A percentile compares a stretch with the other conserved stretches of the same genome.
Evolutionary conservation across 352 stramenopile species (phyloP).

Genomic region (Blastocystis sp.): DNA sequence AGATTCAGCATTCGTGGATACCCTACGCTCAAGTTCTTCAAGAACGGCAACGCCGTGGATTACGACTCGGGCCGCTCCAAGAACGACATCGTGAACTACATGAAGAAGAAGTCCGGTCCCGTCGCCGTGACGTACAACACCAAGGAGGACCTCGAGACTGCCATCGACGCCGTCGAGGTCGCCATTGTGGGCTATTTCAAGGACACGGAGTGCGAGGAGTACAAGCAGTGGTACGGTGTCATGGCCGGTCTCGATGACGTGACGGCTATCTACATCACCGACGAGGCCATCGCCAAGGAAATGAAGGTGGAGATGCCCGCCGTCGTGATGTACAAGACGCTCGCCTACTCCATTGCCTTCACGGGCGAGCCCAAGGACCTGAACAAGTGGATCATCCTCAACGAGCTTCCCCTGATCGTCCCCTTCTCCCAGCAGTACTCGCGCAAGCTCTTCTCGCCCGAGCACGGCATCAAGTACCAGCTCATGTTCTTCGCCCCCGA

Average conservation of each 20-base stretch:
- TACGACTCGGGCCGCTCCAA: slow-evolving; percentile 86
- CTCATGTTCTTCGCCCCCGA: slow-evolving; percentile 85
- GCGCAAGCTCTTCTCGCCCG: slow-evolving; percentile 84
- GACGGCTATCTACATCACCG: slow-evolving; percentile 69
- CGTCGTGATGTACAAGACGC: slow-evolving; percentile 63
- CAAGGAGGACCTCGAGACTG: slow-evolving; percentile 81
- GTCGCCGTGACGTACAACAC: slow-evolving; percentile 83
- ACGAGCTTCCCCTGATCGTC: slow-evolving; percentile 87
- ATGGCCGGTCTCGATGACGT: slow-evolving; percentile 57
- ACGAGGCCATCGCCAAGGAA: slow-evolving; percentile 22
- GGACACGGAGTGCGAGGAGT: slow-evolving; percentile 68
- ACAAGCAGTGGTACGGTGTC: slow-evolving; percentile 62
- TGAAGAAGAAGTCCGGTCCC: slow-evolving; percentile 87
- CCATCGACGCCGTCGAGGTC: slow-evolving; percentile 79
- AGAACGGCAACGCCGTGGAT: slow-evolving; percentile 82
- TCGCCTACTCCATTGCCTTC: slow-evolving; percentile 13
- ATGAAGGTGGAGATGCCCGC: slow-evolving; percentile 55
- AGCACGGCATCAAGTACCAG: slow-evolving; percentile 84
- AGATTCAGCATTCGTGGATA: slow-evolving; percentile 85
- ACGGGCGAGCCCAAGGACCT: slow-evolving; percentile 47
- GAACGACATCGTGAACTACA: slow-evolving; percentile 81
- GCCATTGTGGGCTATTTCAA: slow-evolving; percentile 59
- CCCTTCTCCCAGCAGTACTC: slow-evolving; percentile 87
- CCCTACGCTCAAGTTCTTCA: slow-evolving; percentile 90
- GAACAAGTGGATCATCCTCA: slow-evolving; percentile 75